phyloP scores from a whole-genome alignment of 179 eudicot genomes.

The Monotropa hypopitys region DNA sequence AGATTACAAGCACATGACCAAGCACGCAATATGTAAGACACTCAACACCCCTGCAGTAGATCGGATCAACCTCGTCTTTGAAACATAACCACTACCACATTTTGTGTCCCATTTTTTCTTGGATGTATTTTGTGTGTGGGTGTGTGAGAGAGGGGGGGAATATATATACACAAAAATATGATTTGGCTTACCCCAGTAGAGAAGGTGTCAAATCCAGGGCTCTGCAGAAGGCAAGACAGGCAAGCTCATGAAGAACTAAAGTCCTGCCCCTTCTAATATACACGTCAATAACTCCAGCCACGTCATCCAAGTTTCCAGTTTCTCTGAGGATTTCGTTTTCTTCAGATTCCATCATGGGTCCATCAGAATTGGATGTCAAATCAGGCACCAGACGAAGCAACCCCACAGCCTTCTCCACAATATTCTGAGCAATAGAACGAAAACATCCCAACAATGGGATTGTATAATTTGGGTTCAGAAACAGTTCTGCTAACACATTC shows the following conservation, averaged over 20 bases:
- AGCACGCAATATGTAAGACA: not conserved
- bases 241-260: constrained; percentile 76
- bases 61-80: not conserved
- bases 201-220: constrained; percentile 63
- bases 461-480: constrained; percentile 66
- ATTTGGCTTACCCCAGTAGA: constrained; percentile 43
- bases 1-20: not conserved
- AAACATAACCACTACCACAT: not conserved
- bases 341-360: constrained; percentile 20
- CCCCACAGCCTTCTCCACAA: constrained; percentile 39
- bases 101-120: not conserved
- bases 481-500: constrained; percentile 40
- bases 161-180: too few relatives aligned
- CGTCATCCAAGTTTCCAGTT: constrained; percentile 27
- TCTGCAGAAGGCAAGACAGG: constrained; percentile 68
- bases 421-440: constrained; percentile 49
- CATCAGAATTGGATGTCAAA: constrained; percentile 28
- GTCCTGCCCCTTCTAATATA: constrained; percentile 44
- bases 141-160: not conserved
- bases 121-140: not conserved
- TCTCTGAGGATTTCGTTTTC: constrained; percentile 28
- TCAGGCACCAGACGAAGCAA: constrained; percentile 43
- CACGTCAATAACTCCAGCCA: constrained; percentile 37
- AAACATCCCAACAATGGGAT: constrained; percentile 78
- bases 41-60: not conserved